A percentile compares a stretch with the other conserved stretches of the same genome.
Evolutionary conservation across 2,329 filamentous ascomycete species (phyloP).

Genomic region (Onygenales sp.): DNA sequence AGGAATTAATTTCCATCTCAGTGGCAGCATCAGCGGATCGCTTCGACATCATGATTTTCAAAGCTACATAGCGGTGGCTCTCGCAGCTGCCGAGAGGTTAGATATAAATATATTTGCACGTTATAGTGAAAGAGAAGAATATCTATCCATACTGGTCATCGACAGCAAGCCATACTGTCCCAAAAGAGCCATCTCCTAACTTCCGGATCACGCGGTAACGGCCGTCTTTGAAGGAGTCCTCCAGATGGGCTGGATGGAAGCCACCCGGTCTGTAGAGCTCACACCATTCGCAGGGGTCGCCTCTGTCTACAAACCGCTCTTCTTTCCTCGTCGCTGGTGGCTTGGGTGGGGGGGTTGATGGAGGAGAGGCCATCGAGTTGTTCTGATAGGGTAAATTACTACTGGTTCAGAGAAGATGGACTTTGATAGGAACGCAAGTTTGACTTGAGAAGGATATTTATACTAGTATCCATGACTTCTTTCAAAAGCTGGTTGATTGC

Average conservation of each 20-base stretch:
- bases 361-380: not conserved
- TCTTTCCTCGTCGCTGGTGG: not conserved
- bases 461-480: too few species aligned
- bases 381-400: too few species aligned
- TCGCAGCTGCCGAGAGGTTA: not conserved
- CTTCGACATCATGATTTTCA: constrained; percentile 25
- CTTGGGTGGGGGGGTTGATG: not conserved
- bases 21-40: constrained; percentile 6
- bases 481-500: too few species aligned
- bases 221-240: constrained; percentile 31
- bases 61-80: constrained; percentile 15
- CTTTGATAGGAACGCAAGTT: too few species aligned
- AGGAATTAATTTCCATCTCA: constrained; percentile 11
- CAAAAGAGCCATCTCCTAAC: constrained; percentile 36
- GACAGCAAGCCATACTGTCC: constrained; percentile 38
- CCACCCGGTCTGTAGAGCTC: constrained; percentile 28
- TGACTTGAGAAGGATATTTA: too few species aligned
- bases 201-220: constrained; percentile 38
- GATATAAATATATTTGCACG: constrained; percentile 3
- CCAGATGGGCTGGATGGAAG: constrained; percentile 36
- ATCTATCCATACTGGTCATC: constrained; percentile 17
- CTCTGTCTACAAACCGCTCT: not conserved
- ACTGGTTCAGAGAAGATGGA: too few species aligned
- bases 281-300: not conserved
- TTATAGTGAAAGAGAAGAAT: not conserved